phyloP scores from a whole-genome alignment of 148 eudicot genomes.

The Amaranthus hypochondriacus region DNA sequence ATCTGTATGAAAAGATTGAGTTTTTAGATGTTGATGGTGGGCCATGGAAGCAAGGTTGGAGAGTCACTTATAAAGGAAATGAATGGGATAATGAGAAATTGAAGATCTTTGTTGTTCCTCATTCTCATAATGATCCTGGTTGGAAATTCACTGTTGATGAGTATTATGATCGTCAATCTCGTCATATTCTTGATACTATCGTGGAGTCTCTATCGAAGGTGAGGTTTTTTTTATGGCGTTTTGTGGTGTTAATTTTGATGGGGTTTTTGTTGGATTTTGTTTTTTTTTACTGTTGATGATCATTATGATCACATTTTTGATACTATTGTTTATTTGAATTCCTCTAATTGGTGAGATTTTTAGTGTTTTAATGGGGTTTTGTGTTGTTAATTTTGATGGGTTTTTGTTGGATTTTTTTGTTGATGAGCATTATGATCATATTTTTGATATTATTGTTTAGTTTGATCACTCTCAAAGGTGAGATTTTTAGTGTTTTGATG shows the following conservation, averaged over 20 bases:
- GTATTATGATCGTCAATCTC: conserved; percentile 77
- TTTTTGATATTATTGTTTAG: background rate
- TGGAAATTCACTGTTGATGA: conserved; percentile 96
- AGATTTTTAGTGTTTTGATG: background rate
- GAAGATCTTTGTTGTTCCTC: conserved; percentile 87
- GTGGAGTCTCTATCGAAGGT: conserved; percentile 93
- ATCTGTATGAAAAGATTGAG: conserved; percentile 70
- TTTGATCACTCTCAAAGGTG: background rate
- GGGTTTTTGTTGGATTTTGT: background rate
- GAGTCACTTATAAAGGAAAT: conserved; percentile 60
- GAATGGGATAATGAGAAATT: conserved; percentile 87
- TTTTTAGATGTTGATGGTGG: conserved; percentile 84
- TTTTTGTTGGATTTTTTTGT: background rate
- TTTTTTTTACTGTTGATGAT: background rate
- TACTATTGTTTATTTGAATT: background rate
- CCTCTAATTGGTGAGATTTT: background rate
- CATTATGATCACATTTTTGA: no score
- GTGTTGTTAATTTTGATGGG: background rate
- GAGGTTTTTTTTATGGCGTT: background rate
- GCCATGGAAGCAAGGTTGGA: conserved; percentile 97
- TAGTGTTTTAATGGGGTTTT: background rate
- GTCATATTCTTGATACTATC: conserved; percentile 87
- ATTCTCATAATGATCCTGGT: conserved; percentile 99
- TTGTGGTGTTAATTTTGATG: background rate
- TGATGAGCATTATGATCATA: background rate